Evolutionary conservation across 345 rosid species (phyloP).

Genomic region (Aquilaria yunnanensis): DNA sequence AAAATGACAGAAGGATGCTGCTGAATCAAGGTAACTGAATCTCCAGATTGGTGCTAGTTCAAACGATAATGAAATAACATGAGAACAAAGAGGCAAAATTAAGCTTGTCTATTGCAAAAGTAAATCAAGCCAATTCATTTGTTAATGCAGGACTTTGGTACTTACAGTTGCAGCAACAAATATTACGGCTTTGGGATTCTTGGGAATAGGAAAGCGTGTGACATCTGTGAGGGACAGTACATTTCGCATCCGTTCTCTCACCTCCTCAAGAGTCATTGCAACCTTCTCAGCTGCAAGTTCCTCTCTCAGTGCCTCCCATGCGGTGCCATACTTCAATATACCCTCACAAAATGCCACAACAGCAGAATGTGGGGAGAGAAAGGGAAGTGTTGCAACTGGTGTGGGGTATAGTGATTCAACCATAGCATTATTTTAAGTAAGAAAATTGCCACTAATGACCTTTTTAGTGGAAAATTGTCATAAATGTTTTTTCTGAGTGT

Average conservation of each 20-base stretch:
- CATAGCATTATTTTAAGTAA: conserved; percentile 99
- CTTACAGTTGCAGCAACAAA: conserved; percentile 98
- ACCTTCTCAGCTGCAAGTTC: conserved; percentile 70
- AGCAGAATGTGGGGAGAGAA: conserved; percentile 97
- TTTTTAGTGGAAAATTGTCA: too few species aligned
- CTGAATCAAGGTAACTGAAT: too few species aligned
- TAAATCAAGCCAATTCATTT: not conserved
- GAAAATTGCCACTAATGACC: too few species aligned
- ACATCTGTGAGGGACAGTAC: conserved; percentile 97
- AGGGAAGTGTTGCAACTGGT: conserved; percentile 93
- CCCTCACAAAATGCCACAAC: conserved; percentile 99
- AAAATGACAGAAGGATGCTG: too few species aligned
- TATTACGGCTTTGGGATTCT: conserved; percentile 76
- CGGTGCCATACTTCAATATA: conserved; percentile 83
- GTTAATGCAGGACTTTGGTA: conserved; percentile 13
- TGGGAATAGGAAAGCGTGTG: conserved; percentile 93
- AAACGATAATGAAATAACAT: too few species aligned
- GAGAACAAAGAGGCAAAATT: too few species aligned
- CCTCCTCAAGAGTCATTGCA: conserved; percentile 87
- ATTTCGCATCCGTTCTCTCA: conserved; percentile 83
- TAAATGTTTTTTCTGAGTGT: too few species aligned
- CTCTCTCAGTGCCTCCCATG: conserved; percentile 96
- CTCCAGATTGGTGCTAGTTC: too few species aligned
- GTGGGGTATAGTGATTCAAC: conserved; percentile 98
- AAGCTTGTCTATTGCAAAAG: too few species aligned